Conservation (phyloP, 2,329 filamentous ascomycete genomes). For the Claviceps citrina region DNA sequence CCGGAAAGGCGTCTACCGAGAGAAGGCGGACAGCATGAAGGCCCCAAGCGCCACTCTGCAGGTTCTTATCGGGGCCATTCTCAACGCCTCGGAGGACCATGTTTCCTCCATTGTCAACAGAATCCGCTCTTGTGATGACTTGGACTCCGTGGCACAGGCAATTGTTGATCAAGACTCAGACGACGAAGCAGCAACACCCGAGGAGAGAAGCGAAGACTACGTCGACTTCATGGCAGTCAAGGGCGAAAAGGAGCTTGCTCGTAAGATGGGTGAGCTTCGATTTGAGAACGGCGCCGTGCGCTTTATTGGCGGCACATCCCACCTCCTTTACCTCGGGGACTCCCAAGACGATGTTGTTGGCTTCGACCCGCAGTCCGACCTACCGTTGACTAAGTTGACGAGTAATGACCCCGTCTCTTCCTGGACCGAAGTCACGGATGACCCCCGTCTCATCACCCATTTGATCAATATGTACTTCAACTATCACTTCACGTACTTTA, state of each 20-base stretch:
- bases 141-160: conserved; percentile 39
- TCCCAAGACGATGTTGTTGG: conserved; percentile 21
- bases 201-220: conserved; percentile 25
- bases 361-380: conserved; percentile 27
- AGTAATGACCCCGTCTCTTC: conserved; percentile 59
- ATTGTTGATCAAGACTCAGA: conserved; percentile 29
- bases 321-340: conserved; percentile 65
- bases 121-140: conserved; percentile 71
- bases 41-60: conserved; percentile 77
- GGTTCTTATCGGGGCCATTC: conserved; percentile 80
- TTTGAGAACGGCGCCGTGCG: conserved; percentile 76
- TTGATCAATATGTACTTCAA: conserved; percentile 96
- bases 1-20: conserved; percentile 90
- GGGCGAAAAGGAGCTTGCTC: conserved; percentile 66
- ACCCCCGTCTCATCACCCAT: conserved; percentile 65
- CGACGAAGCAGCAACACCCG: conserved; percentile 14
- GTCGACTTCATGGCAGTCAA: conserved; percentile 26
- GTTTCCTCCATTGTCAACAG: conserved; percentile 66
- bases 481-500: conserved; percentile 96
- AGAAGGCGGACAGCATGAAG: conserved; percentile 79
- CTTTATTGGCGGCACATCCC: conserved; percentile 88
- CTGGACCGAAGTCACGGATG: conserved; percentile 77
- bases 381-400: conserved; percentile 30
- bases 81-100: conserved; percentile 81
- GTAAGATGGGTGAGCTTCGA: conserved; percentile 83